phyloP scores from a whole-genome alignment of 2,329 filamentous ascomycete genomes.

The Teratosphaeria destructans region DNA sequence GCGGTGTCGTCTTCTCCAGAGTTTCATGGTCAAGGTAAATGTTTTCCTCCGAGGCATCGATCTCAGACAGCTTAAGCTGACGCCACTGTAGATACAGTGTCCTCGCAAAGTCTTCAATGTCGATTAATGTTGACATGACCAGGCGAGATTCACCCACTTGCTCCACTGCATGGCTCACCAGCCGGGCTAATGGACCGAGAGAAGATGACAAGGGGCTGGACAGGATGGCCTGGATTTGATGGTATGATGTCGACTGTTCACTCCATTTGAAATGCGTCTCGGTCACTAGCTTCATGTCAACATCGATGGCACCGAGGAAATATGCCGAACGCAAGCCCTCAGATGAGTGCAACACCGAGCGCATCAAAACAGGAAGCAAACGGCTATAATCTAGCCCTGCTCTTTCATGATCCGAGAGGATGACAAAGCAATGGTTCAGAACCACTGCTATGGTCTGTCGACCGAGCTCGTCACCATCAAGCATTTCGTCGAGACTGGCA shows the following conservation, averaged over 20 bases:
- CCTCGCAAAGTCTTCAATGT: slow-evolving; percentile 56
- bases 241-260: slow-evolving; percentile 47
- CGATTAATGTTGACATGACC: slow-evolving; percentile 47
- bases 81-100: slow-evolving; percentile 63
- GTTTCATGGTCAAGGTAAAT: slow-evolving; percentile 56
- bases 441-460: slow-evolving; percentile 52
- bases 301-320: slow-evolving; percentile 60
- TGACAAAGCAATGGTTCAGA: slow-evolving; percentile 65
- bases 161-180: slow-evolving; percentile 55
- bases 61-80: slow-evolving; percentile 59
- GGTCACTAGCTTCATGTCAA: slow-evolving; percentile 51
- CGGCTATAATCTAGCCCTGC: slow-evolving; percentile 52
- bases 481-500: slow-evolving; percentile 55
- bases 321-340: slow-evolving; percentile 69
- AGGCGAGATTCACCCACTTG: slow-evolving; percentile 42
- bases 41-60: slow-evolving; percentile 59
- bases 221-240: slow-evolving; percentile 48
- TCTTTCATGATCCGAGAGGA: slow-evolving; percentile 53
- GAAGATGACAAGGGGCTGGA: slow-evolving; percentile 53
- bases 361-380: slow-evolving; percentile 59
- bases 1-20: slow-evolving; percentile 52
- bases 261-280: slow-evolving; percentile 54
- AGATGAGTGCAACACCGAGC: slow-evolving; percentile 55
- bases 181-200: slow-evolving; percentile 56
- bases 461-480: slow-evolving; percentile 40